phyloP scores from a whole-genome alignment of 805 yeast species.

The Nakazawaea populi region DNA sequence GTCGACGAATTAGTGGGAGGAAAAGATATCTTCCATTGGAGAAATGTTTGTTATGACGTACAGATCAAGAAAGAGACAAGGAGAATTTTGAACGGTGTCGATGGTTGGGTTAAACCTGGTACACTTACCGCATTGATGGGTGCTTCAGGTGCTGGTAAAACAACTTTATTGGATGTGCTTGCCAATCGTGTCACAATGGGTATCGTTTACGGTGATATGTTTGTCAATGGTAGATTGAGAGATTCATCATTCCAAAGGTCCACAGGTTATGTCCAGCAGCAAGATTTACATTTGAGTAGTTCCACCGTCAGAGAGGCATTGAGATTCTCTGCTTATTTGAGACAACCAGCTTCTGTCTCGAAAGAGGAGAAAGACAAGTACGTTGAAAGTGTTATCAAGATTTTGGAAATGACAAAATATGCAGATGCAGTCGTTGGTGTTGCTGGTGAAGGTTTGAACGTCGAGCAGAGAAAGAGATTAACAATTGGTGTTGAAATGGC shows the following conservation, averaged over 20 bases:
- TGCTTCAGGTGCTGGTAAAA: conserved; percentile 61
- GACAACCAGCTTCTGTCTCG: conserved; percentile 36
- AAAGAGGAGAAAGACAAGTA: conserved; percentile 40
- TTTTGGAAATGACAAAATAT: conserved; percentile 46
- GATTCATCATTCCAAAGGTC: conserved; percentile 45
- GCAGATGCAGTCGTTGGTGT: conserved; percentile 50
- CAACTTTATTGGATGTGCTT: conserved; percentile 47
- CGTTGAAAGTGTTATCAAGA: conserved; percentile 43
- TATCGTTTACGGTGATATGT: conserved; percentile 51
- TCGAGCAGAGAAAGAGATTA: conserved; percentile 48
- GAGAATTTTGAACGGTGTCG: conserved; percentile 57
- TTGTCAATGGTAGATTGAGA: conserved; percentile 47
- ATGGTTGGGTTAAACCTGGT: conserved; percentile 83
- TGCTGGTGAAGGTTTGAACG: conserved; percentile 44
- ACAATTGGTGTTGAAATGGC: conserved; percentile 54
- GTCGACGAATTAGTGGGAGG: conserved; percentile 24
- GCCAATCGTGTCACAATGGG: conserved; percentile 52
- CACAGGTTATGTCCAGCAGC: conserved; percentile 57
- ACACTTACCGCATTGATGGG: conserved; percentile 72
- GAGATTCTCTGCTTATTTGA: conserved; percentile 42
- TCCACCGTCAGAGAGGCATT: conserved; percentile 51
- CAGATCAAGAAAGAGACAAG: conserved; percentile 56
- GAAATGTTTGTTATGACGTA: conserved; percentile 65
- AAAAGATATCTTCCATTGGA: conserved; percentile 68
- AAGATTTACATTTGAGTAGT: conserved; percentile 46